phyloP scores from a whole-genome alignment of 768 basidiomycete genomes.

The Daedaleopsis nitida region DNA sequence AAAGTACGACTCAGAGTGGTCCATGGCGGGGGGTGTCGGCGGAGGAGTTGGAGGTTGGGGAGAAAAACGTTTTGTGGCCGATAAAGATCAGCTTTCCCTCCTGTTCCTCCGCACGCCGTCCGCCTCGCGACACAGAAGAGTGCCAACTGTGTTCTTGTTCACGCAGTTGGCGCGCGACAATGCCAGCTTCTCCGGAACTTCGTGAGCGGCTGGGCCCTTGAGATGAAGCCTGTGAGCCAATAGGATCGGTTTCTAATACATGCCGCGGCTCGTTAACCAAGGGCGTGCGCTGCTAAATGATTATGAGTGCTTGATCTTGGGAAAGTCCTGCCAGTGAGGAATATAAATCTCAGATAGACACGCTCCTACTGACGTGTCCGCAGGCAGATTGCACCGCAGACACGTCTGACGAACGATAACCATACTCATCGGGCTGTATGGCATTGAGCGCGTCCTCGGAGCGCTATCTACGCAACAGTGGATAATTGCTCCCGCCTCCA shows the following conservation, averaged over 20 bases:
- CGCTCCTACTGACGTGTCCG: not conserved
- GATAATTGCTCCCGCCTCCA: no score
- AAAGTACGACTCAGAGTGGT: not conserved
- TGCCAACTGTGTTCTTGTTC: not conserved
- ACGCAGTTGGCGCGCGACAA: not conserved
- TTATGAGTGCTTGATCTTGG: not conserved
- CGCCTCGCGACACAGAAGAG: not conserved
- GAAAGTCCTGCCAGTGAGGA: not conserved
- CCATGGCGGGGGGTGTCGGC: not conserved
- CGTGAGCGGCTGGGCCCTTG: conserved; percentile 5
- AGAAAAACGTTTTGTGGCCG: not conserved
- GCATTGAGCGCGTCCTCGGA: no score
- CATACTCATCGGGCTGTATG: no score
- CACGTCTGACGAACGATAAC: no score
- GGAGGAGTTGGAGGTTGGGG: not conserved
- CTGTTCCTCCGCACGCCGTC: not conserved
- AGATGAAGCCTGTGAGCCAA: conserved; percentile 1
- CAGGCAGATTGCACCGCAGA: not conserved
- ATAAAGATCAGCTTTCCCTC: not conserved
- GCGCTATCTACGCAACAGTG: no score
- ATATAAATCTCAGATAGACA: not conserved
- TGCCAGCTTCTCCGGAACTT: conserved; percentile 1
- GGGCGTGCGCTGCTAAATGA: not conserved
- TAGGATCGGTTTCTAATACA: conserved; percentile 1
- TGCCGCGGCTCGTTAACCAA: not conserved